phyloP scores from a whole-genome alignment of 2,329 filamentous ascomycete species.

The Fusarium temperatum region DNA sequence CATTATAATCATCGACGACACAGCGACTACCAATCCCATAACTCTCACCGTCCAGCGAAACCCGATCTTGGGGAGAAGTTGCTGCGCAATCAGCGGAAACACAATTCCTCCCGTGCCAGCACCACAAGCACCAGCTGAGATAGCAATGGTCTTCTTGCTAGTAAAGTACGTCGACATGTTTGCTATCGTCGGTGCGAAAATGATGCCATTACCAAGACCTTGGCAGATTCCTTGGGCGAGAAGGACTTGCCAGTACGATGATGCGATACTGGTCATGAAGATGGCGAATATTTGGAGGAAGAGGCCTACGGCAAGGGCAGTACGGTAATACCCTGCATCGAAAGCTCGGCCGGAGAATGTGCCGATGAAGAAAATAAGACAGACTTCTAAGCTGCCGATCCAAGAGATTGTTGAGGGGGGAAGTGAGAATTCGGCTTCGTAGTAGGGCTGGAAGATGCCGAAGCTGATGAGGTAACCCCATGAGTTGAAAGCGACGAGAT shows the following conservation, averaged over 20 bases:
- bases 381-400: conserved; percentile 59
- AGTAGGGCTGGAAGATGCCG: conserved; percentile 53
- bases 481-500: conserved; percentile 50
- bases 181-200: conserved; percentile 64
- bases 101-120: conserved; percentile 70
- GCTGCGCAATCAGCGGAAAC: conserved; percentile 66
- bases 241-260: conserved; percentile 58
- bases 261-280: conserved; percentile 56
- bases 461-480: conserved; percentile 54
- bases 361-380: conserved; percentile 52
- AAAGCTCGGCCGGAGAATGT: conserved; percentile 53
- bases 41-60: conserved; percentile 72
- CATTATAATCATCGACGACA: conserved; percentile 50
- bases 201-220: conserved; percentile 63
- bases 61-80: conserved; percentile 66
- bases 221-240: conserved; percentile 65
- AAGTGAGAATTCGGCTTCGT: conserved; percentile 45
- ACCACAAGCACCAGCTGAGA: conserved; percentile 68
- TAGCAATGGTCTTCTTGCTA: conserved; percentile 65
- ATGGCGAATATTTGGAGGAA: conserved; percentile 57
- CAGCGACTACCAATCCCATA: conserved; percentile 68
- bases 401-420: conserved; percentile 54
- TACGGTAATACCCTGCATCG: conserved; percentile 53
- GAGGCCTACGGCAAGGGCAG: conserved; percentile 46
- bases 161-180: conserved; percentile 69